phyloP scores from a whole-genome alignment of 2,329 filamentous ascomycete species.

The Alternaria sp. region DNA sequence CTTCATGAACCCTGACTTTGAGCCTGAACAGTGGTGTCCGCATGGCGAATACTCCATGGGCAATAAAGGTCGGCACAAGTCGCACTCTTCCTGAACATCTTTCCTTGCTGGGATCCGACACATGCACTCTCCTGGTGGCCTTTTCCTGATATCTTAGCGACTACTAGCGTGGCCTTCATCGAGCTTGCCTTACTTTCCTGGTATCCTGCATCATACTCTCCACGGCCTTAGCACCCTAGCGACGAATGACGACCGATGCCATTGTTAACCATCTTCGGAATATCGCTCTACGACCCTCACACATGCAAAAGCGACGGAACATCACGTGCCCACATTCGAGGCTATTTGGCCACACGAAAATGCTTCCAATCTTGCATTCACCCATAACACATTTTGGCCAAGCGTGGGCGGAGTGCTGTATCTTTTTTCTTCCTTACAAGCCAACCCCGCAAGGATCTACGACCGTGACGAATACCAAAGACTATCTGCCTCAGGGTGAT shows the following conservation, averaged over 20 bases:
- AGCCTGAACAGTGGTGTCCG: slow-evolving; percentile 62
- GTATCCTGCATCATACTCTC: slow-evolving; percentile 43
- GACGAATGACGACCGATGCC: slow-evolving; percentile 45
- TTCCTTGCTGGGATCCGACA: slow-evolving; percentile 24
- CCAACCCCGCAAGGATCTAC: slow-evolving; percentile 42
- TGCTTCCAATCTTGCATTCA: slow-evolving; percentile 32
- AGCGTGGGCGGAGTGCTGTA: slow-evolving; percentile 36
- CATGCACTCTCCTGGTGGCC: slow-evolving; percentile 38
- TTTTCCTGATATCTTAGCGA: slow-evolving; percentile 48
- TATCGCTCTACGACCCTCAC: slow-evolving; percentile 38
- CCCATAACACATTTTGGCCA: slow-evolving; percentile 28
- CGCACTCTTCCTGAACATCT: slow-evolving; percentile 42
- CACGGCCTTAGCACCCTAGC: slow-evolving; percentile 40
- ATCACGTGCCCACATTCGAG: slow-evolving; percentile 26
- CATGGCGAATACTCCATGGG: slow-evolving; percentile 56
- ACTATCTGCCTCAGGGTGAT: slow-evolving; percentile 52
- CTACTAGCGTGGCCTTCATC: slow-evolving; percentile 51
- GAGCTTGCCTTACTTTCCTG: slow-evolving; percentile 42
- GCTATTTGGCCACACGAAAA: slow-evolving; percentile 30
- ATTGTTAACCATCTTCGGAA: slow-evolving; percentile 49
- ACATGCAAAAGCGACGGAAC: slow-evolving; percentile 44
- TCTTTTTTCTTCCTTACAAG: slow-evolving; percentile 36
- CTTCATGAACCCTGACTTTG: slow-evolving; percentile 62
- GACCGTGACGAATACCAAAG: slow-evolving; percentile 52
- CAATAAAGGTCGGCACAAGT: slow-evolving; percentile 51